A percentile compares a stretch with the other conserved stretches of the same genome.
Conservation (phyloP, 2,329 filamentous ascomycete genomes). For the Penicillium verrucosum region DNA sequence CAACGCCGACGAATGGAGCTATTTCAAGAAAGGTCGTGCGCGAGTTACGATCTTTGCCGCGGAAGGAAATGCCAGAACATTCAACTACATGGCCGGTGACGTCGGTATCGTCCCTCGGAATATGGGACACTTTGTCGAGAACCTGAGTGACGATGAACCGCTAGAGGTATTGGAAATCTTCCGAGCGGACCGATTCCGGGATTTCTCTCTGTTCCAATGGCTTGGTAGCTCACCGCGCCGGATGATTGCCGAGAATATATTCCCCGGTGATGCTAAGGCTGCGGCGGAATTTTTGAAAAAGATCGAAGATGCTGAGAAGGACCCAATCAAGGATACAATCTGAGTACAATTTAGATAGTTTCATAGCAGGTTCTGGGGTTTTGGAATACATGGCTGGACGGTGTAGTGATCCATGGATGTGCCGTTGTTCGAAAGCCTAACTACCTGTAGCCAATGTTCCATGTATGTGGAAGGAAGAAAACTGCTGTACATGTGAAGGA, state of each 20-base stretch:
- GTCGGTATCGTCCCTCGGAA: slow-evolving; percentile 72
- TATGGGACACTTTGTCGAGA: slow-evolving; percentile 78
- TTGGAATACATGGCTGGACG: neutral
- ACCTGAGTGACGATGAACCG: slow-evolving; percentile 66
- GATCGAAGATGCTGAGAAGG: slow-evolving; percentile 58
- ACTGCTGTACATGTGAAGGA: too few relatives aligned
- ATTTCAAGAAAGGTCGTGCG: slow-evolving; percentile 68
- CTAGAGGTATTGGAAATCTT: slow-evolving; percentile 74
- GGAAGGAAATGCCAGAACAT: slow-evolving; percentile 66
- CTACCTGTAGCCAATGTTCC: too few relatives aligned
- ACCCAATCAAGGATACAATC: slow-evolving; percentile 18
- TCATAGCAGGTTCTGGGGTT: fast-evolving
- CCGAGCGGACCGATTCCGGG: slow-evolving; percentile 65
- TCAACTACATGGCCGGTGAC: slow-evolving; percentile 70
- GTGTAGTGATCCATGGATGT: neutral
- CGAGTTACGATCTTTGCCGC: slow-evolving; percentile 72
- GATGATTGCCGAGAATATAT: slow-evolving; percentile 16
- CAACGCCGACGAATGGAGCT: slow-evolving; percentile 74
- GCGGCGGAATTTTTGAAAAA: slow-evolving; percentile 60
- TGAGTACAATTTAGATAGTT: neutral
- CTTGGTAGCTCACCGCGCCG: slow-evolving; percentile 67
- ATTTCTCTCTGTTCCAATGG: slow-evolving; percentile 74
- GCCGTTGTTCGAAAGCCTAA: too few relatives aligned
- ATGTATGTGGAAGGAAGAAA: too few relatives aligned
- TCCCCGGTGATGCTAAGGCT: slow-evolving; percentile 4